phyloP scores from a whole-genome alignment of 306 rosid genomes.

The Lupinus albus region DNA sequence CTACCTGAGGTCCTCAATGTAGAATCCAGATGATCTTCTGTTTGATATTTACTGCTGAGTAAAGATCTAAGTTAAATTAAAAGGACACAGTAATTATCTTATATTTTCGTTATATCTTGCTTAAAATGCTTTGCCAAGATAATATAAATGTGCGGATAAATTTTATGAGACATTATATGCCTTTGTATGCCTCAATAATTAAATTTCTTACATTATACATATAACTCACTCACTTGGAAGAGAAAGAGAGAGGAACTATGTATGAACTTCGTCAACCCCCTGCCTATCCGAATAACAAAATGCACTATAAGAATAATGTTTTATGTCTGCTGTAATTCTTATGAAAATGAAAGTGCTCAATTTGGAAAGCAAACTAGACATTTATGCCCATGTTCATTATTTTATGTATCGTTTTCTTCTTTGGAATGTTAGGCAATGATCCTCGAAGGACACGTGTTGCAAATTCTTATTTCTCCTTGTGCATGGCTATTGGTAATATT shows the following conservation, averaged over 20 bases:
- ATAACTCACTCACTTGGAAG: slow-evolving; percentile 22
- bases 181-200: slow-evolving; percentile 12
- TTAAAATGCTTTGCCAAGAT: slow-evolving; percentile 5
- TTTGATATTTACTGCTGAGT: slow-evolving; percentile 19
- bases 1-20: slow-evolving; percentile 6
- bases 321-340: slow-evolving; percentile 24
- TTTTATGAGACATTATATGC: not conserved
- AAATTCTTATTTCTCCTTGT: slow-evolving; percentile 91
- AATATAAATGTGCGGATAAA: slow-evolving; percentile 24
- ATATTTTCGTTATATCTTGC: slow-evolving; percentile 6
- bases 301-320: not conserved
- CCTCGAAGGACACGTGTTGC: slow-evolving; percentile 90
- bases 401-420: slow-evolving; percentile 36
- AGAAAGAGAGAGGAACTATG: not conserved
- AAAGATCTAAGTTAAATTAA: slow-evolving; percentile 29
- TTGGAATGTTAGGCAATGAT: slow-evolving; percentile 69
- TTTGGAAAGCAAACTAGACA: not conserved
- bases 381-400: slow-evolving; percentile 30
- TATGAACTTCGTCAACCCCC: slow-evolving; percentile 5
- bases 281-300: not conserved
- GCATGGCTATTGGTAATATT: slow-evolving; percentile 92
- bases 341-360: slow-evolving; percentile 33
- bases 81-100: slow-evolving; percentile 26
- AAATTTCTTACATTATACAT: not conserved
- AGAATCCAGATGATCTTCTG: slow-evolving; percentile 16